Evolutionary conservation across 345 rosid genomes (phyloP), one percentile per base, ranked within the genome.

Genomic region (Psidium friedrichsthalianum): DNA sequence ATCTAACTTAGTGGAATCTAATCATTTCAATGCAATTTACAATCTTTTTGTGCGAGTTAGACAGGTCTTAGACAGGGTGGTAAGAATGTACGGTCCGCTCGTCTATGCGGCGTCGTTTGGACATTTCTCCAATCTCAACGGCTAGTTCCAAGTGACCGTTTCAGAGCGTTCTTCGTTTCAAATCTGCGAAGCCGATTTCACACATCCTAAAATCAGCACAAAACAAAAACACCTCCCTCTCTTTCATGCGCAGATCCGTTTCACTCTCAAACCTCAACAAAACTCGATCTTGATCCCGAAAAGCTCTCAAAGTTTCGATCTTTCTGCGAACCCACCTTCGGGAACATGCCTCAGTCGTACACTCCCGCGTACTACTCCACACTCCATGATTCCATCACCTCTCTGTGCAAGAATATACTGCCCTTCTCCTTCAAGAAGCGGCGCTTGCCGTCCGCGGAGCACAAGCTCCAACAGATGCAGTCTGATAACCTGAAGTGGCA

Each of bases 401-500:
- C 95, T 25, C 90, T 95, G 47, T 95, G 98, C 94, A 95, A 95
- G 88, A 94, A 84, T 36, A 90, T 95, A 83, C 93, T 95, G 78
- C 98, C 98, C 4, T 91, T 94, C 84, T 94, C 95, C 82, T 91
- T 92, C 85, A 94, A 92, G 92, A 95, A 95, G 74, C 88, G 86
- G 59, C 85, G 93, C 57, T 64, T 95, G 36, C 87, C 93, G 1
- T 92, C 93, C 0, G 88, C 94, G 0, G 96, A 95, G 87, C 93
- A 89, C 82, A 89, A 87, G 88, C 91, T 92, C 15, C 88, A 92
- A 6, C 92, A 91, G 93, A 86, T 91, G 44, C 98, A 95, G 55
- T 93, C 94, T n/a, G 94, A 95, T 69, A 95, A 94, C 88, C 90
- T 95, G 51, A 95, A 93, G 88, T 95, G 98, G 96, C 96, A 93